A percentile compares a stretch with the other conserved stretches of the same genome.
Conservation (phyloP, 345 rosid genomes). For the Tarenaya hassleriana region DNA sequence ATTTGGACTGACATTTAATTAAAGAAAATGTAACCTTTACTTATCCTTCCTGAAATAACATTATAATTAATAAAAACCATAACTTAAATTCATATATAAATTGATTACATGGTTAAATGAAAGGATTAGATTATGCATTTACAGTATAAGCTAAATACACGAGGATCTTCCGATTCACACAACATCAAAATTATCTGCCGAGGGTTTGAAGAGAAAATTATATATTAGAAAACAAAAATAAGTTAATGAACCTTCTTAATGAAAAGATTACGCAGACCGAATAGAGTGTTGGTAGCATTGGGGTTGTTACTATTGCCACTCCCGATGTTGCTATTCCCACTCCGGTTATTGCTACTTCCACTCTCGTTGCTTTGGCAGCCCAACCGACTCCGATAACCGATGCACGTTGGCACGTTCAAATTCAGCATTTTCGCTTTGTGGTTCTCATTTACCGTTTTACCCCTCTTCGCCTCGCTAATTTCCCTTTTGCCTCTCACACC, state of each 20-base stretch:
- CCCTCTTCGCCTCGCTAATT: conserved; percentile 25
- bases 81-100: no score
- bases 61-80: no score
- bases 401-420: conserved; percentile 35
- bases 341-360: no score
- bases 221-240: background rate
- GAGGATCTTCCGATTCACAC: no score
- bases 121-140: background rate
- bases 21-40: no score
- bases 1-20: no score
- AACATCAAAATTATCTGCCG: no score
- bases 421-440: conserved; percentile 29
- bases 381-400: conserved; percentile 61
- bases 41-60: no score
- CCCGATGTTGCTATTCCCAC: conserved; percentile 25
- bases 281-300: conserved; percentile 31
- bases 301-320: conserved; percentile 4
- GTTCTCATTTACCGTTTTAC: conserved; percentile 22
- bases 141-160: no score
- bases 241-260: conserved; percentile 52
- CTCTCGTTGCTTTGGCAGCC: conserved; percentile 54
- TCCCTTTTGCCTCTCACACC: conserved; percentile 20
- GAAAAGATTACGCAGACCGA: conserved; percentile 66
- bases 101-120: conserved; percentile 1
- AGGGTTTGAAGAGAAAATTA: conserved; percentile 10